Conservation (phyloP, 257 asterid genomes). For the Linaria vulgaris region DNA sequence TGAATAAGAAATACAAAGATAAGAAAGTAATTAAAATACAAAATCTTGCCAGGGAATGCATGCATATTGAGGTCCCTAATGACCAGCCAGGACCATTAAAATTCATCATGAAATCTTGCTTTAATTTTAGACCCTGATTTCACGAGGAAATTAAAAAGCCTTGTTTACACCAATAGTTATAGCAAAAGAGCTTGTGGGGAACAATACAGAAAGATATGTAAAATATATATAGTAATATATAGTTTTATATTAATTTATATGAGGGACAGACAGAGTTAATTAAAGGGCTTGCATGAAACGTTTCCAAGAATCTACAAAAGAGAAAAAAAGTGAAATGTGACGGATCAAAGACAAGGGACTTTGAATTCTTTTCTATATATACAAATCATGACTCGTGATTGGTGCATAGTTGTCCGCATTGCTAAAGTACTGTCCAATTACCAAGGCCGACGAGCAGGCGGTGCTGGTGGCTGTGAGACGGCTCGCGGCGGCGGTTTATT, state of each 20-base stretch:
- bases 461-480: too few relatives aligned
- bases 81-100: constrained; percentile 32
- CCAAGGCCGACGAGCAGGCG: too few relatives aligned
- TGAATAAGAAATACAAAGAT: too few relatives aligned
- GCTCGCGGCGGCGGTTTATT: too few relatives aligned
- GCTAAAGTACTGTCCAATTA: too few relatives aligned
- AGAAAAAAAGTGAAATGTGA: constrained; percentile 60
- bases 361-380: constrained; percentile 63
- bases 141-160: constrained; percentile 44
- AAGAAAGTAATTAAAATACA: too few relatives aligned
- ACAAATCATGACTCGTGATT: constrained; percentile 18
- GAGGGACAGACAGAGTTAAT: constrained; percentile 23
- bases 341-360: constrained; percentile 82
- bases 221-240: too few relatives aligned
- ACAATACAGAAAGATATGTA: constrained; percentile 14
- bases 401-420: neutral
- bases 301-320: constrained; percentile 87
- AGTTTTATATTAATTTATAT: constrained; percentile 9
- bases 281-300: constrained; percentile 84
- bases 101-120: constrained; percentile 36
- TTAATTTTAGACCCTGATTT: constrained; percentile 36
- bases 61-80: too few relatives aligned
- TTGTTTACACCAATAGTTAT: constrained; percentile 3
- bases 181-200: constrained; percentile 22
- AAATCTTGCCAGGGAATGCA: too few relatives aligned